Evolutionary conservation across 495 filamentous ascomycete genomes (phyloP), one percentile per base, ranked within the genome.

Genomic region (Neurospora africana): DNA sequence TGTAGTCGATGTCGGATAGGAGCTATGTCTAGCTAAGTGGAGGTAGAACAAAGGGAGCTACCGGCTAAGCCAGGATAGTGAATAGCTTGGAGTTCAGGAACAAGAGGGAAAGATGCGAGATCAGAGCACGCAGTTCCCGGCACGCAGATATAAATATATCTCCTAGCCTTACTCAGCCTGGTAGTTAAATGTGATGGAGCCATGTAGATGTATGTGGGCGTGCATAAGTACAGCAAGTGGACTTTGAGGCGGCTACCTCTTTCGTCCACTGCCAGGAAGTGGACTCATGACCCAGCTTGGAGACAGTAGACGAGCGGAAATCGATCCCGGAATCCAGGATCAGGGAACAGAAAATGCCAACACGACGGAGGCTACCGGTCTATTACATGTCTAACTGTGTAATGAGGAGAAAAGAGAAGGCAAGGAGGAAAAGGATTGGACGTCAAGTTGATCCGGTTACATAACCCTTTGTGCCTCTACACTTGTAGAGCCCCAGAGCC

Each of bases 221-320:
- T 65, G 53, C 53, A 65, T 65, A 65, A 19, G 53, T 33, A 65
- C 53, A 33, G 27, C 27, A 8, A 17, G 47, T 65, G 53, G 53
- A 65, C 27, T 33, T 19, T 19, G 9, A 33, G 13, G 13, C 13
- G 11, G 47, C 47, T 27, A 15, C 53, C 23, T 61, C 53, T 61
- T 61, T 61, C 23, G 23, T 61, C 53, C 23, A 30, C 40, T 73
- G 38, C 53, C 69, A 35, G 58, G 67, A 37, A 71, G 69, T 71
- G 72, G 72, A 65, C 72, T 74, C 72, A 74, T 74, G 72, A 74
- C 72, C 72, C 40, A 43, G 35, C 68, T 65, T 71, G 35, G 33
- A 69, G 67, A 37, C 37, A 40, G 30, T 5, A 38, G 43, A 40
- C 61, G 23, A 71, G 47, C 23, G 33, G 70, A 23, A 43, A 11